Evolutionary conservation across 1,284 basidiomycete species (phyloP), one percentile per base, ranked within the genome.

Genomic region (Leccinum griseonigrum): DNA sequence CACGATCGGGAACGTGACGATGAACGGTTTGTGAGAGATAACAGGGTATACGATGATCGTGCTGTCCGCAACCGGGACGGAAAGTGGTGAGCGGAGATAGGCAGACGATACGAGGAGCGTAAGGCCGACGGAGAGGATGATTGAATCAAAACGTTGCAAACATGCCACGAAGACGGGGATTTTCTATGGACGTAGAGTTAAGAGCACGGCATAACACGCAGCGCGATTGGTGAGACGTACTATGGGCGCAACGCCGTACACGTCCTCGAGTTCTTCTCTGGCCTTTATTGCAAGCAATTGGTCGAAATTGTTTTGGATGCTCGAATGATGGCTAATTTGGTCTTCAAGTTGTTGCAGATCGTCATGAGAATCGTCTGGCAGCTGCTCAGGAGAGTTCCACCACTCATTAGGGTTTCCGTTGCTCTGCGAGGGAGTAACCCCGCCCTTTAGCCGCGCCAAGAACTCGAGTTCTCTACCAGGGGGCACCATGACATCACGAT

Each of bases 81-180:
- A 70, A 56, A 76, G 64, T 3, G 72, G 63, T 38, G 74, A 74
- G 58, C 67, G 66, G 67, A 70, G 69, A 63, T 88, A 90, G 10
- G 85, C 81, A 36, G 83, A 80, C 10, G 87, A 82, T 38, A 91
- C 74, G 52, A 90, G 76, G 53, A 92, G 84, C 40, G 80, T 85
- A 60, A 85, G 77, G 4, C 88, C 90, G 28, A 91, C 69, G 4
- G 88, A 85, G 56, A 90, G 80, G 6, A 91, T 71, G 63, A 91
- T 81, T 3, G 86, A 82, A 72, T 90, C 89, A 64, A 91, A 74
- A 59, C 90, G 83, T 71, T 91, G 87, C 55, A 92, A 78, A 69
- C 85, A 88, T 5, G 86, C 83, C 31, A 92, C 81, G 69, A 91
- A 89, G 14, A 90, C 85, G 1, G 91, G 91, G 31, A 92, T 90